A percentile compares a stretch with the other conserved stretches of the same genome.
These are phyloP conservation scores for Fragaria ananassa DNA, from an alignment of 306 rosid genomes.

Conservation along the genomic window DNA sequence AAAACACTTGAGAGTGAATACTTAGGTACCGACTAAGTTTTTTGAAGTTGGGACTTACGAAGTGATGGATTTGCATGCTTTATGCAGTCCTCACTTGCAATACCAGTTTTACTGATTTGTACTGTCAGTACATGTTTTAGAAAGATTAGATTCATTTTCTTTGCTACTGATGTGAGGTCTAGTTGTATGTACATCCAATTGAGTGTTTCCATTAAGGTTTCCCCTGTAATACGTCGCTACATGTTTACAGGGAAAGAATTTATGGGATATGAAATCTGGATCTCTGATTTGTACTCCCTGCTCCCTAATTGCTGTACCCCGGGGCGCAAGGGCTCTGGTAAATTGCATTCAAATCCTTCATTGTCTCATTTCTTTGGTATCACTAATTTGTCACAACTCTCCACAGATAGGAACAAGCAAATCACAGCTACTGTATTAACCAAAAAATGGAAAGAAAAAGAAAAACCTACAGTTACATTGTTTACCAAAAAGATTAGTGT, in stretches of 20 bases:
- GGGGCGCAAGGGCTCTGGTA: background rate
- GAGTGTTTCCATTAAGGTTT: background rate
- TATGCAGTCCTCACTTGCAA: conserved; percentile 26
- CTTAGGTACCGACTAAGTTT: conserved; percentile 13
- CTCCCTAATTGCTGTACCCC: background rate
- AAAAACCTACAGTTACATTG: background rate
- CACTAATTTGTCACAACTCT: background rate
- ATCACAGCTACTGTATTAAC: background rate
- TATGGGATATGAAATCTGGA: background rate
- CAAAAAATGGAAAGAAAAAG: background rate
- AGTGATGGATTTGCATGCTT: conserved; percentile 21
- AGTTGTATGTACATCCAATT: background rate
- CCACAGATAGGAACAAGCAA: conserved; percentile 8
- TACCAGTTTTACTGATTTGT: conserved; percentile 23
- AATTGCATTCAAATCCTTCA: background rate
- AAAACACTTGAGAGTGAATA: conserved; percentile 26
- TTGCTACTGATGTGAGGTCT: conserved; percentile 8
- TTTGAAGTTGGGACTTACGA: conserved; percentile 23
- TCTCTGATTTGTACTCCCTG: background rate
- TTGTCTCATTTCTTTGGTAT: background rate
- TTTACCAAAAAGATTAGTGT: conserved; percentile 6
- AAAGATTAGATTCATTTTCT: background rate
- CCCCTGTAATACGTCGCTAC: background rate
- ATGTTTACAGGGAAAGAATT: background rate
- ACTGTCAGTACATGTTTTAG: background rate